These are phyloP conservation scores for Blastocystis sp. DNA, from an alignment of 352 stramenopile species.

Conservation along the genomic window DNA sequence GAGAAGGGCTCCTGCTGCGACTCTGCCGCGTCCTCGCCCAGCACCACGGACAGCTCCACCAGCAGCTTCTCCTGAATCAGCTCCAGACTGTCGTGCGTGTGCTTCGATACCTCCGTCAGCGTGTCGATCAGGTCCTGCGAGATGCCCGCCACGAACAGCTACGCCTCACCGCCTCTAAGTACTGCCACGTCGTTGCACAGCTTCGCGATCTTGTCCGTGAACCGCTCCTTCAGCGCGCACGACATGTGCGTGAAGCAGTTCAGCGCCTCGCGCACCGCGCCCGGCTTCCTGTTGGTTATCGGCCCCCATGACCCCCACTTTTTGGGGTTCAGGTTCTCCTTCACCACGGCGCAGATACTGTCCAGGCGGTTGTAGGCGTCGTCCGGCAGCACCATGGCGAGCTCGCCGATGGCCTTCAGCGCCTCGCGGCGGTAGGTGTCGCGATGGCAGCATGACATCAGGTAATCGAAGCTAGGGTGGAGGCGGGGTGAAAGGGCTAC, in stretches of 20 bases:
- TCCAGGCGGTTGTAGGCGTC: constrained; percentile 79
- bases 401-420: constrained; percentile 78
- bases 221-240: constrained; percentile 78
- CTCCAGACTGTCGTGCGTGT: constrained; percentile 73
- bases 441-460: constrained; percentile 39
- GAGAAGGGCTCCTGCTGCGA: not conserved
- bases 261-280: constrained; percentile 31
- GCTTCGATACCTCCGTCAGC: constrained; percentile 82
- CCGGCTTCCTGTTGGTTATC: not conserved
- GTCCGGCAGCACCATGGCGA: constrained; percentile 78
- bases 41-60: constrained; percentile 81
- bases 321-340: constrained; percentile 74
- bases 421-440: constrained; percentile 78
- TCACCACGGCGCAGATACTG: constrained; percentile 79
- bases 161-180: not conserved
- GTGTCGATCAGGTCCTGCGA: constrained; percentile 88
- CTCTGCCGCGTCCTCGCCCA: constrained; percentile 74
- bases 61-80: constrained; percentile 81
- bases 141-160: constrained; percentile 82
- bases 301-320: constrained; percentile 70
- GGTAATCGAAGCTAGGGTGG: constrained; percentile 35
- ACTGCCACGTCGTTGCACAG: constrained; percentile 79
- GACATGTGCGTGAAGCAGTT: constrained; percentile 77
- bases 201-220: constrained; percentile 79
- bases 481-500: not conserved